Base-by-base conservation (phyloP, 305 asterid species). In the Fraxinus ornus region DNA sequence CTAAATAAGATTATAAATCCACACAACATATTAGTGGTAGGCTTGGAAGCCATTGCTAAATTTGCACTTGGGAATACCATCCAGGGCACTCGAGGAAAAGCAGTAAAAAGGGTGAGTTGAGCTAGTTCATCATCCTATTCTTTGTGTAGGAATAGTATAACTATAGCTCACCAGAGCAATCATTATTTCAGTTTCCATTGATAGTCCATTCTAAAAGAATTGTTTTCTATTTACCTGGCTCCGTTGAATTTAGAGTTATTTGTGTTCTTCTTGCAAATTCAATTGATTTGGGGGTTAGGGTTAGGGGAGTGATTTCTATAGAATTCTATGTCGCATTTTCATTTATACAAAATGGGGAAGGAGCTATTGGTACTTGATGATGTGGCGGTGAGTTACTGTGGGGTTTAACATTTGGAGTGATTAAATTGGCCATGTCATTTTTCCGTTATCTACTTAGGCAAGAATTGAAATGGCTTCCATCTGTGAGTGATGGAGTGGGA, bases 1-100 rank as follows among this genome's bases (percentile, higher is more conserved):
- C 88, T 93, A 75, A 94, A 93, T 86, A 94, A 90, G 85, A 91
- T 94, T 0, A 82, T 88, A 19, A 91, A 86, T 78, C 81, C 91
- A 0, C 92, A 90, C 24, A 94, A 89, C 87, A 93, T 91, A 62
- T 86, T 95, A 36, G 94, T 88, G 77, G 81, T 90, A 15, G 85
- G 89, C 9, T 79, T 84, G 19, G 90, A 89, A 39, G 84, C 90
- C 76, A 87, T 88, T 72, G 90, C 95, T 33, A 92, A 89, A 85
- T 92, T 89, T 76, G 94, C 91, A 39, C 88, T 90, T 7, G 92
- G 93, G 60, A 89, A 75, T 78, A 78, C 80, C 86, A 79, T 79
- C 36, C 60, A 87, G 80, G 88, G 79, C 62, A 52, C 37, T 2
- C 80, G 87, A 30, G 87, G 92, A 84, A 92, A 87, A 85, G 82